Base-by-base conservation (phyloP, 2,329 filamentous ascomycete species). In the Ascochyta lentis region DNA sequence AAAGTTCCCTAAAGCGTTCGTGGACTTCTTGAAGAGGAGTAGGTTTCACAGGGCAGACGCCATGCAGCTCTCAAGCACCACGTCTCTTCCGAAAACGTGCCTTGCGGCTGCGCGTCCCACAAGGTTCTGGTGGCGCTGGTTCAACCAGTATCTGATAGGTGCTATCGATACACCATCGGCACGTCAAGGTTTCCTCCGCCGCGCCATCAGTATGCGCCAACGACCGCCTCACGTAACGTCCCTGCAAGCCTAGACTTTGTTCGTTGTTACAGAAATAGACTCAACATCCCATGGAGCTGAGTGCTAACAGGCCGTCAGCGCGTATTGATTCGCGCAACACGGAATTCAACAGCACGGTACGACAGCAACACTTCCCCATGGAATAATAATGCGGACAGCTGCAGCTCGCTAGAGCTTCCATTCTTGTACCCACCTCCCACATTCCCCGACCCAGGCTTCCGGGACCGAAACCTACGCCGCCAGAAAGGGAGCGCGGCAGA, bases 151-250 rank as follows among this genome's bases (percentile, higher is more conserved):
- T 38, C 40, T 42, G 49, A 59, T 58, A 56, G 46, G 44, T 38
- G 37, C 50, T 60, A 66, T 67, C 58, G 59, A 64, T 64, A 60
- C 59, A 54, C 60, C 60, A 49, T 48, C 51, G 51, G 60, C 60
- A 60, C 48, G 40, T 62, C 58, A 58, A 56, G 48, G 51, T 59
- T 64, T 57, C 56, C 42, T 50, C 55, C 55, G 54, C 38, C 33
- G 54, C 54, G 53, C 54, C 56, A 46, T 45, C 41, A 49, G 12
- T 29, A 41, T 19, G 45, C 52, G 24, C 53, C 53, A 46, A 47
- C 19, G 23, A 41, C 31, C 42, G 43, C 47, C 43, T 51, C 47
- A 51, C 48, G 26, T 35, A 47, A 51, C 47, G 47, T 51, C 33
- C 31, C 53, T 48, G 53, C 47, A 50, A 56, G 53, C 42, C 43